phyloP scores from a whole-genome alignment of 2,329 filamentous ascomycete genomes.

The Ophiostoma fasciatum region DNA sequence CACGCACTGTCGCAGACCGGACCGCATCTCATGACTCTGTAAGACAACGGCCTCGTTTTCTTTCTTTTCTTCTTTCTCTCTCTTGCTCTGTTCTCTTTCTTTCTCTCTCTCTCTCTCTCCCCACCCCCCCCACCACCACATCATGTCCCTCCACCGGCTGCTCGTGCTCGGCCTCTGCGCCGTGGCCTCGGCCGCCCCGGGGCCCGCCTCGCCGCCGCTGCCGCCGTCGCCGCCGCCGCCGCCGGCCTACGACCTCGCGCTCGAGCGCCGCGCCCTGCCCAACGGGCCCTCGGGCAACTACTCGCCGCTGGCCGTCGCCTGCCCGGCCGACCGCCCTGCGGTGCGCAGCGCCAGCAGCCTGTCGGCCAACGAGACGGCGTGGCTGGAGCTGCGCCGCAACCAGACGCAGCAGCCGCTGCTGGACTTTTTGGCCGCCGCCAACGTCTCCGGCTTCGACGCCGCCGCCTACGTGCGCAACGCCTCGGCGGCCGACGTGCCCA shows the following conservation, averaged over 20 bases:
- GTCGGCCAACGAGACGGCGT: conserved; percentile 55
- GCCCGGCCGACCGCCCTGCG: conserved; percentile 52
- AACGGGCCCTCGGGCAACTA: conserved; percentile 45
- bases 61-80: neutral
- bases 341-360: conserved; percentile 50
- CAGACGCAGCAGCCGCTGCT: conserved; percentile 64
- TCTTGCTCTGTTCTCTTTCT: conserved; percentile 1
- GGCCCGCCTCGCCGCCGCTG: neutral
- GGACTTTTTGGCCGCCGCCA: conserved; percentile 54
- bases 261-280: conserved; percentile 18
- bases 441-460: conserved; percentile 69
- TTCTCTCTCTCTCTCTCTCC: neutral
- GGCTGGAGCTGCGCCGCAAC: conserved; percentile 56
- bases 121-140: neutral
- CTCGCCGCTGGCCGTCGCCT: conserved; percentile 50
- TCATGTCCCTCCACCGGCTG: neutral
- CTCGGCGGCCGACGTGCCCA: conserved; percentile 24
- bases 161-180: neutral
- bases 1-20: too few species aligned
- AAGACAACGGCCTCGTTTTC: neutral
- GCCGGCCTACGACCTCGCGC: neutral
- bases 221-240: neutral
- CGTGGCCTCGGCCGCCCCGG: neutral
- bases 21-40: too few species aligned
- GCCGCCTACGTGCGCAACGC: conserved; percentile 48